These are phyloP conservation scores for Trichoderma polysporum DNA, from an alignment of 2,329 filamentous ascomycete genomes.

Conservation along the genomic window DNA sequence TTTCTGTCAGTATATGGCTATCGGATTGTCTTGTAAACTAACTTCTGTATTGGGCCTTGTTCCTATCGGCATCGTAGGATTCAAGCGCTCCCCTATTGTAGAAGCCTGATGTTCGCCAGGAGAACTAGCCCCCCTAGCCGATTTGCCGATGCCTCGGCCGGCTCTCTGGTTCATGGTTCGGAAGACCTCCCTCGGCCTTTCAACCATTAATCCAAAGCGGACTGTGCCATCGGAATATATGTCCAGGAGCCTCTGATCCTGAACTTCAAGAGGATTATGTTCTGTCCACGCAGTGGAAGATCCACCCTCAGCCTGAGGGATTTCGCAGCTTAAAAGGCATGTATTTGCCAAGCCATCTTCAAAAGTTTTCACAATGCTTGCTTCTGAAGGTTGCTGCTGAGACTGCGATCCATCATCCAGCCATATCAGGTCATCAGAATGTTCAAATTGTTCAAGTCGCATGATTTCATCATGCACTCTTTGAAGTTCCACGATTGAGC, in stretches of 20 bases:
- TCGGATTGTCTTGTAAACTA: not conserved
- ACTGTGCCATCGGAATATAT: not conserved
- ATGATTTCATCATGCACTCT: not conserved
- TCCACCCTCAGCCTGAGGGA: not conserved
- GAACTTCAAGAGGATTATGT: slow-evolving; percentile 8
- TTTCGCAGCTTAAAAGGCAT: not conserved
- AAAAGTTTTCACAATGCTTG: not conserved
- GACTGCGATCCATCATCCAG: not conserved
- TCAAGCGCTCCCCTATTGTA: no score
- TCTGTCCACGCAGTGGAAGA: not conserved
- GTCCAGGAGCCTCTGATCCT: not conserved
- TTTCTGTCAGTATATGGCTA: not conserved
- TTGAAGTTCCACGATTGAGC: not conserved
- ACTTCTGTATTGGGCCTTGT: not conserved
- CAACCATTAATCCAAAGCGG: slow-evolving; percentile 21
- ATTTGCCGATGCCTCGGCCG: not conserved
- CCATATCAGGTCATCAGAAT: slow-evolving; percentile 14
- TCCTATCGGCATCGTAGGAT: not conserved
- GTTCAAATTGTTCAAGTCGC: not conserved
- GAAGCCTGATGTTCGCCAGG: not conserved
- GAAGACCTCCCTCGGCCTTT: slow-evolving; percentile 19
- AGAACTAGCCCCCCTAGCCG: not conserved
- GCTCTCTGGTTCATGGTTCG: slow-evolving; percentile 29
- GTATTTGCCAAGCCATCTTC: not conserved
- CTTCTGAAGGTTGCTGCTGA: not conserved